These are phyloP conservation scores for Oleoguttula mirabilis DNA, from an alignment of 495 filamentous ascomycete species.

Conservation along the genomic window DNA sequence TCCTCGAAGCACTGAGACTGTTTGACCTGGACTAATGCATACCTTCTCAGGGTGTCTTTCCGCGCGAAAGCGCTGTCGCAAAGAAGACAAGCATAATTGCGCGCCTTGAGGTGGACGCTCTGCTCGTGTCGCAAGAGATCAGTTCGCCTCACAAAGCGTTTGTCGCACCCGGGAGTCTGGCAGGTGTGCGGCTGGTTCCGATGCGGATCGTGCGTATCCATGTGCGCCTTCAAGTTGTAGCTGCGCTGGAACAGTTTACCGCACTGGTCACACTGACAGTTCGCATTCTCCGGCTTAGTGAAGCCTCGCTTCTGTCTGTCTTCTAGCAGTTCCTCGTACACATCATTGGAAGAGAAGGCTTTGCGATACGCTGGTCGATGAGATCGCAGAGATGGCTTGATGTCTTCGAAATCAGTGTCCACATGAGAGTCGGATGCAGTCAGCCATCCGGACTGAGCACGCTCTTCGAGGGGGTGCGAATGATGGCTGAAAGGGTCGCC, in stretches of 20 bases:
- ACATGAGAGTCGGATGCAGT: not conserved
- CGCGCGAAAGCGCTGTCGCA: constrained; percentile 67
- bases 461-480: no score
- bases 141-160: constrained; percentile 70
- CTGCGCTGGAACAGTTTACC: constrained; percentile 70
- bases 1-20: not conserved
- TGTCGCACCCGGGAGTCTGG: constrained; percentile 48
- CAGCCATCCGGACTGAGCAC: no score
- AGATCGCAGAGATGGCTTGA: not conserved
- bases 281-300: constrained; percentile 48
- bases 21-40: constrained; percentile 27
- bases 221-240: constrained; percentile 84
- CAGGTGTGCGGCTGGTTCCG: constrained; percentile 61
- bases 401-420: not conserved
- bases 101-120: constrained; percentile 69
- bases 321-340: not conserved
- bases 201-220: constrained; percentile 77
- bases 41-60: constrained; percentile 75
- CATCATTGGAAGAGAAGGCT: not conserved
- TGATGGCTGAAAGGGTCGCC: no score
- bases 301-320: constrained; percentile 6
- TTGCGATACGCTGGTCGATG: not conserved
- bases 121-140: constrained; percentile 73
- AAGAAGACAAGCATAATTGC: constrained; percentile 56
- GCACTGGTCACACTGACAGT: constrained; percentile 64